Evolutionary conservation across 164 flowering plant species (phyloP).

Genomic region (Magnolia kwangsiensis): DNA sequence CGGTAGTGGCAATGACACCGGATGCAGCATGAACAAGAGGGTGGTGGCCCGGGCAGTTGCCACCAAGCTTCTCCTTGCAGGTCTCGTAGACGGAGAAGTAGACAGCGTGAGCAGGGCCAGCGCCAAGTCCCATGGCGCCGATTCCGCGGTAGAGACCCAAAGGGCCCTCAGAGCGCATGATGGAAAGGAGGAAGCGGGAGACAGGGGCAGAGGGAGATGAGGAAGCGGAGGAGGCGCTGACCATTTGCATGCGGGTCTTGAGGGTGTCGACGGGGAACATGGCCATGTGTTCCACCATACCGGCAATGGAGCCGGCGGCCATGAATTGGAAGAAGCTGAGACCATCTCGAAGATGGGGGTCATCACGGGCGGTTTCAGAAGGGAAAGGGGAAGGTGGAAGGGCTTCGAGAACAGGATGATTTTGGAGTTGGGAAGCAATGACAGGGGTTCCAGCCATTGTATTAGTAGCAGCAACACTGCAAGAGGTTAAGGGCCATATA

Average conservation of each 20-base stretch:
- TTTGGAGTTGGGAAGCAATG: background rate
- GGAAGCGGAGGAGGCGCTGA: constrained; percentile 11
- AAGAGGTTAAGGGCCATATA: too few species aligned
- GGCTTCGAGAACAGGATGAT: too few species aligned
- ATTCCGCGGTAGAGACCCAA: constrained; percentile 58
- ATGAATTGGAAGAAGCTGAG: constrained; percentile 54
- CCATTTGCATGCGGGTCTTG: constrained; percentile 50
- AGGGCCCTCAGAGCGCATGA: constrained; percentile 39
- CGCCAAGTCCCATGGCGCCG: constrained; percentile 72
- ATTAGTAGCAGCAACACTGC: background rate
- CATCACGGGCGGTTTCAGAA: too few species aligned
- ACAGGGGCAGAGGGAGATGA: constrained; percentile 39
- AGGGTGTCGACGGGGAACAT: constrained; percentile 60
- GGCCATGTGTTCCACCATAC: constrained; percentile 51
- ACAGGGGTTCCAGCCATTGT: background rate
- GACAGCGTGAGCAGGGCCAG: constrained; percentile 76
- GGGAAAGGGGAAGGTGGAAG: too few species aligned
- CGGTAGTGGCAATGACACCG: constrained; percentile 55
- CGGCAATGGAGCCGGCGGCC: constrained; percentile 60
- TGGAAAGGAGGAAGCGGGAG: constrained; percentile 19
- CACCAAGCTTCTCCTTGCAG: constrained; percentile 34
- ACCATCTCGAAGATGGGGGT: constrained; percentile 31
- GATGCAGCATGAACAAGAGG: constrained; percentile 51
- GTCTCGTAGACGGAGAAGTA: constrained; percentile 67
- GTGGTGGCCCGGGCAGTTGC: constrained; percentile 25